Conservation (phyloP, 495 filamentous ascomycete species). For the Xylaria longipes region DNA sequence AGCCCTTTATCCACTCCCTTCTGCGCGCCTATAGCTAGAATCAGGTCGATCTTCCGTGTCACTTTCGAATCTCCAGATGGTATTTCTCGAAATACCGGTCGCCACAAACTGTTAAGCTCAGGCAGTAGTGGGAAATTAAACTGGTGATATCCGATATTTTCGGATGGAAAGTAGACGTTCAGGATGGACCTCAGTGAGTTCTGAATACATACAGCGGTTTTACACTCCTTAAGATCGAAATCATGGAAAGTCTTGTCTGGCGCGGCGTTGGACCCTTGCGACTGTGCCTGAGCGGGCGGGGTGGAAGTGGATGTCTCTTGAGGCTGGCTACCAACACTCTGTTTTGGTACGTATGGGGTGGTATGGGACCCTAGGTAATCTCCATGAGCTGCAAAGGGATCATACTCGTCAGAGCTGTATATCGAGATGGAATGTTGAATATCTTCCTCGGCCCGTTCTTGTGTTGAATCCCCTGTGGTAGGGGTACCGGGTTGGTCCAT, state of each 20-base stretch:
- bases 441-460: conserved; percentile 4
- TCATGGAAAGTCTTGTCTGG: conserved; percentile 42
- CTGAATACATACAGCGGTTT: conserved; percentile 50
- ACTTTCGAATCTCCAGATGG: conserved; percentile 30
- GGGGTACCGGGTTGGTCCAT: conserved; percentile 15
- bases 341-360: conserved; percentile 22
- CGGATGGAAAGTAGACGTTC: conserved; percentile 44
- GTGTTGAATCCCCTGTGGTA: conserved; percentile 12
- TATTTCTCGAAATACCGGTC: conserved; percentile 45
- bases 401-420: conserved; percentile 37
- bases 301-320: conserved; percentile 21
- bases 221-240: conserved; percentile 38
- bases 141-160: conserved; percentile 43
- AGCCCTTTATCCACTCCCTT: conserved; percentile 44
- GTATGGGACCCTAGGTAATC: conserved; percentile 22
- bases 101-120: conserved; percentile 49
- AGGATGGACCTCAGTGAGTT: conserved; percentile 51
- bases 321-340: conserved; percentile 13
- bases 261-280: conserved; percentile 8
- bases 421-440: conserved; percentile 13
- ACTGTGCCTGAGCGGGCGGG: conserved; percentile 39
- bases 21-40: conserved; percentile 53
- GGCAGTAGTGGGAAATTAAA: conserved; percentile 44
- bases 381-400: conserved; percentile 38
- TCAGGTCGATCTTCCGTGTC: conserved; percentile 47